A percentile compares a stretch with the other conserved stretches of the same genome.
Conservation (phyloP, 1,284 basidiomycete species). For the Puccinia horiana region DNA sequence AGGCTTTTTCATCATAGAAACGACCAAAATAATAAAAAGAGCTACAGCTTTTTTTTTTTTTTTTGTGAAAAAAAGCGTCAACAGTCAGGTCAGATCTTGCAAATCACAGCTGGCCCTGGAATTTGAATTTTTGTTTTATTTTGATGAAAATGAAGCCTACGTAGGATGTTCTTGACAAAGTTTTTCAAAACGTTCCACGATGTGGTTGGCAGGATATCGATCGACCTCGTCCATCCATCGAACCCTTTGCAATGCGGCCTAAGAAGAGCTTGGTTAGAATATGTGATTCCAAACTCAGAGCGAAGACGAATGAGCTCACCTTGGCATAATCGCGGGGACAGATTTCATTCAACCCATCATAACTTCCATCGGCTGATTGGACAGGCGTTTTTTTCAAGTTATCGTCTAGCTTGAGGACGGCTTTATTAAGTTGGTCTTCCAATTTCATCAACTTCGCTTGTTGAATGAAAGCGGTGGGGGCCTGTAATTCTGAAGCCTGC, state of each 20-base stretch:
- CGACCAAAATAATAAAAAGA: constrained; percentile 81
- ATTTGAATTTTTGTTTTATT: not conserved
- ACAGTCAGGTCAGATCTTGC: not conserved
- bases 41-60: constrained; percentile 66
- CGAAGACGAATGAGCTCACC: constrained; percentile 61
- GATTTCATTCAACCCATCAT: constrained; percentile 30
- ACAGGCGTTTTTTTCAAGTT: constrained; percentile 63
- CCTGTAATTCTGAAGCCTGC: constrained; percentile 77
- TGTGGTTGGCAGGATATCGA: constrained; percentile 70
- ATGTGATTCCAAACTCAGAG: not conserved
- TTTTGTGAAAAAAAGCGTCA: not conserved
- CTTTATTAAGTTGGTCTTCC: constrained; percentile 79
- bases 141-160: constrained; percentile 61
- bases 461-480: constrained; percentile 83
- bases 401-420: constrained; percentile 84
- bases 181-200: constrained; percentile 67
- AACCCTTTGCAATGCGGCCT: constrained; percentile 85
- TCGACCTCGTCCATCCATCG: constrained; percentile 91
- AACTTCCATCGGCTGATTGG: constrained; percentile 41
- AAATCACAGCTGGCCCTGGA: not conserved
- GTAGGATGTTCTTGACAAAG: constrained; percentile 65
- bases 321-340: constrained; percentile 66
- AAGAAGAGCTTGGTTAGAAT: constrained; percentile 19
- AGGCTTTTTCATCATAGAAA: constrained; percentile 69
- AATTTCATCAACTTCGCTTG: constrained; percentile 82